Evolutionary conservation across 306 rosid species (phyloP), one percentile per base, ranked within the genome.

Genomic region (Prunus mira): DNA sequence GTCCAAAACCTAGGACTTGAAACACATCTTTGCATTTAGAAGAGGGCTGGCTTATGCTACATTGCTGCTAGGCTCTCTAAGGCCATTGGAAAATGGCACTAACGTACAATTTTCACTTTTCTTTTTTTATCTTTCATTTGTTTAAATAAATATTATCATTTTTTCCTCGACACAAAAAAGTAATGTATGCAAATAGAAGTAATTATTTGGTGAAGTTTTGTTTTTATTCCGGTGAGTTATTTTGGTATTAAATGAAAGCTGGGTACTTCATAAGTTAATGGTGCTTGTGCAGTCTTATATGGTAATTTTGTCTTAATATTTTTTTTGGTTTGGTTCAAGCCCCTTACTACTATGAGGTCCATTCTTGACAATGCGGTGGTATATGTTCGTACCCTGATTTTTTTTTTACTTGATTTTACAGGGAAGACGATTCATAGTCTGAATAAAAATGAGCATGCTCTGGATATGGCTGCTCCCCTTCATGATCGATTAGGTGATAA

Each of bases 381-480:
- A 13, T 10, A 64, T 15, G 41, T 51, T 38, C 49, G 13, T 52
- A 22, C 32, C 70, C 84, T 47, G 57, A 67, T 6, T 80, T 75
- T 60, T 41, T 41, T 62, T 34, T 24, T 71, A 49, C 69, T 25
- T 34, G 76, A 72, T 28, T 75, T 64, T 76, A 27, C 92, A 94
- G 98, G 98, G 72, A 94, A 94, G 82, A 84, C 90, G 43, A 90
- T 95, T 76, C 97, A 95, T 75, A 89, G 95, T 88, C 84, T 90
- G 57, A 95, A 95, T 81, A 95, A 95, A 83, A 95, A 95, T 69
- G 97, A 95, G 73, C 98, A 87, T 73, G 97, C 97, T 69, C 89
- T 95, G 80, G 96, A 90, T 66, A 95, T 92, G 98, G 98, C 96
- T 68, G 90, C 87, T 17, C 96, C 96, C 79, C 83, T 92, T 71